These are phyloP conservation scores for Favolaschia claudopus DNA, from an alignment of 768 basidiomycete species.

Conservation along the genomic window DNA sequence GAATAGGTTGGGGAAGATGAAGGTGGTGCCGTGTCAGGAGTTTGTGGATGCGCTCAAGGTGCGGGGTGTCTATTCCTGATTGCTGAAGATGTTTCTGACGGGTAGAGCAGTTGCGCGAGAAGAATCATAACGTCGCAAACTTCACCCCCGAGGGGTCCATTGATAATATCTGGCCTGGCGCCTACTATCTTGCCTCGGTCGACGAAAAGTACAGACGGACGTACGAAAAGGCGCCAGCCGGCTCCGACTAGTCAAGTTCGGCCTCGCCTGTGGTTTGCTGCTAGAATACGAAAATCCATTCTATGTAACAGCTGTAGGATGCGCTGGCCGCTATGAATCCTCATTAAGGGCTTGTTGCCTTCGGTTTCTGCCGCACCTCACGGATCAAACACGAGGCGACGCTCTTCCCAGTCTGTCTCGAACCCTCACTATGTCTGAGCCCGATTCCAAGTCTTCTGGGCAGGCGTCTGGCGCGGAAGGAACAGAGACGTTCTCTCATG, in stretches of 20 bases:
- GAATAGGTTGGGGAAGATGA: conserved; percentile 81
- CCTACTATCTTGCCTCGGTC: conserved; percentile 91
- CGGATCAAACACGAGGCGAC: no score
- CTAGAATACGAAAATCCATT: no score
- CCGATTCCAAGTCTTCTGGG: no score
- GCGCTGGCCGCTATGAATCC: no score
- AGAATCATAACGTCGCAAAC: conserved; percentile 90
- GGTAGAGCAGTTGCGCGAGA: conserved; percentile 81
- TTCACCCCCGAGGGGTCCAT: conserved; percentile 88
- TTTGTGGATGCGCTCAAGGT: conserved; percentile 87
- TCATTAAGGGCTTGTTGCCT: no score
- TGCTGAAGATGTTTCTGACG: background rate
- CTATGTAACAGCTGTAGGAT: no score
- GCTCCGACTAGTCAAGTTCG: no score
- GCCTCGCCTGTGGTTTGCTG: no score
- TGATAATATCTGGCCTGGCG: conserved; percentile 93
- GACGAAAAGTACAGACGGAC: conserved; percentile 93
- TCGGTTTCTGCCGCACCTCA: no score
- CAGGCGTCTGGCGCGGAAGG: no score
- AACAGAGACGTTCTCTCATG: background rate
- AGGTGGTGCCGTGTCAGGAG: conserved; percentile 90
- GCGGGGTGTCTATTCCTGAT: conserved; percentile 31
- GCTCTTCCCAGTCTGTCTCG: no score
- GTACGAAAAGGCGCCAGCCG: conserved; percentile 61
- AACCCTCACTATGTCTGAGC: no score